Base-by-base conservation (phyloP, 148 eudicot species). In the Selenicereus undatus region DNA sequence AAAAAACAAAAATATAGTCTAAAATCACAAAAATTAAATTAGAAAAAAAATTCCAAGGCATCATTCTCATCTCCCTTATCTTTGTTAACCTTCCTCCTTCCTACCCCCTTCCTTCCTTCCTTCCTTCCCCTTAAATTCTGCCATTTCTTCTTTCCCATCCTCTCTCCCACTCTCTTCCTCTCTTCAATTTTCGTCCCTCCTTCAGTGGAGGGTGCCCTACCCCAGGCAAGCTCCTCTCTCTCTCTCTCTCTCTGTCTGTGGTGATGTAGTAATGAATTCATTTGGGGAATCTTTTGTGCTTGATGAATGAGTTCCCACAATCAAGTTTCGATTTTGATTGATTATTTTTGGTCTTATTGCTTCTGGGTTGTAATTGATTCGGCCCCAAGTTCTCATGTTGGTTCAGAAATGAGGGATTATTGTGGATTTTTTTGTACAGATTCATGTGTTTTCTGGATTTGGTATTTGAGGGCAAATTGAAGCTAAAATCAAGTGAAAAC, bases 161-260 rank as follows among this genome's bases (percentile, higher is more conserved):
- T 5, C 45, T 29, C 65, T 29, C 78, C 6, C 78, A 16, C 74
- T 36, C 77, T 22, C 60, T 45, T 60, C 24, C 77, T 13, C 65
- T 7, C 43, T 52, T 20, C 24, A 16, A 4, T 32, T 74, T 14
- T 17, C 66, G n/a, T 30, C 66, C 43, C 65, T 75, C 66, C 66
- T 29, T 29, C 22, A 29, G 29, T 35, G 66, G 42, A 56, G 43
- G 66, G 14, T 22, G 7, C 71, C 29, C 69, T 52, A 29, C 43
- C 43, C 66, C 78, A 75, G 77, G 77, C 77, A 75, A 48, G 77
- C 66, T 3, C 56, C 29, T 36, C 51, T 39, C 30, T 45, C 76
- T 73, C 76, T 45, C 56, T 24, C 76, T 43, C 50, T 72, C 75
- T 36, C 51, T 39, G 11, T 71, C 45, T 39, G 13, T 74, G 56